These are phyloP conservation scores for Phialophora macrospora DNA, from an alignment of 2,329 filamentous ascomycete species.

Conservation along the genomic window DNA sequence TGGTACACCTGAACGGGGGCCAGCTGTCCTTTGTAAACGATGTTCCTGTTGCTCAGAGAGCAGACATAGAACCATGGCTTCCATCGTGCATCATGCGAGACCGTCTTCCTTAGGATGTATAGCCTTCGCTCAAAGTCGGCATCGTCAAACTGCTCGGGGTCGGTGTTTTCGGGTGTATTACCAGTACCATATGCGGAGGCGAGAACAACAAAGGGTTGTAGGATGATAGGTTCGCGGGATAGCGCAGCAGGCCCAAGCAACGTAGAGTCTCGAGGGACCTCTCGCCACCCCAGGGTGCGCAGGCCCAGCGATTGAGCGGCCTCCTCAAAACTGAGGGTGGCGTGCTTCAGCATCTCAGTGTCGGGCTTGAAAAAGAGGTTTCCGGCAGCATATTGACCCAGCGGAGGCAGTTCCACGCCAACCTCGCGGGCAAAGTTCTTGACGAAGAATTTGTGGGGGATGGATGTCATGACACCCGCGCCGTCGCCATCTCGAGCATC, in stretches of 20 bases:
- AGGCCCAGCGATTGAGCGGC: slow-evolving; percentile 86
- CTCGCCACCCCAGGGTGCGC: slow-evolving; percentile 92
- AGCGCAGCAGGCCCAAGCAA: slow-evolving; percentile 89
- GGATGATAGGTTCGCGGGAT: slow-evolving; percentile 91
- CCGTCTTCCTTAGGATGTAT: slow-evolving; percentile 91
- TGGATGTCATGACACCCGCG: slow-evolving; percentile 98
- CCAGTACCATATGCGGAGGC: slow-evolving; percentile 82
- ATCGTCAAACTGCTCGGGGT: slow-evolving; percentile 80
- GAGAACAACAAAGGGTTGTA: slow-evolving; percentile 93
- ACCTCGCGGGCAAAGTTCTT: slow-evolving; percentile 97
- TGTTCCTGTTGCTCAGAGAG: slow-evolving; percentile 96
- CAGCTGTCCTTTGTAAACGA: slow-evolving; percentile 97
- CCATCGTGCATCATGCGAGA: slow-evolving; percentile 90
- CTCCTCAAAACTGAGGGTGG: slow-evolving; percentile 90
- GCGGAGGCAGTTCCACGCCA: slow-evolving; percentile 80
- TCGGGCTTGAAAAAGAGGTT: slow-evolving; percentile 99
- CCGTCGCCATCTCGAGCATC: slow-evolving; percentile 98
- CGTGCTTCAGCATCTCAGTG: slow-evolving; percentile 84
- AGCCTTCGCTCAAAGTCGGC: slow-evolving; percentile 88
- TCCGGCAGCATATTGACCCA: slow-evolving; percentile 93
- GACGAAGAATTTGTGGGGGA: slow-evolving; percentile 96
- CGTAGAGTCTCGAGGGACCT: slow-evolving; percentile 90
- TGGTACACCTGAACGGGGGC: slow-evolving; percentile 95
- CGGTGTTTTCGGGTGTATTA: slow-evolving; percentile 75
- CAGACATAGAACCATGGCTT: slow-evolving; percentile 99